Base-by-base conservation (phyloP, 202 grass and related monocot genomes). In the Musa balbisiana region DNA sequence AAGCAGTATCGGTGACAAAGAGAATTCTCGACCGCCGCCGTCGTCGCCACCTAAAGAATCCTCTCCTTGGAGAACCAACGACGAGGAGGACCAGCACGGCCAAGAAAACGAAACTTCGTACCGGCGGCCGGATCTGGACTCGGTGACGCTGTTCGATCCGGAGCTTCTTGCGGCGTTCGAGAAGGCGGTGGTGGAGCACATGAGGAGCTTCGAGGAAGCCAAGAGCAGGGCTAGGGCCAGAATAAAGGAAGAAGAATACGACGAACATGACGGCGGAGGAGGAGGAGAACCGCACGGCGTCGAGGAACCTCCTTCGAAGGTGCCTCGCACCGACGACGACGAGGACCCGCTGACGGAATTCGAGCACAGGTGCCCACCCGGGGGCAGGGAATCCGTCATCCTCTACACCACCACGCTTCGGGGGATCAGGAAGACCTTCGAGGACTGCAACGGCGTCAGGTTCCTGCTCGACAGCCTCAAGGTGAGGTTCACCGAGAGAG, bases 361-460 rank as follows among this genome's bases (percentile, higher is more conserved):
- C 69, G 88, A 93, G 71, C 1, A 51, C 15, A 86, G 69, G 80
- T 93, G 90, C 86, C 93, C 90, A 1, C 87, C 86, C 3, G 93
- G 88, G 29, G 93, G 88, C 53, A 80, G 77, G 70, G 82, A 86
- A 11, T 85, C 81, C 2, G 84, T 89, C 53, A 82, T 93, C 78
- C 70, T 97, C 5, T 97, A 97, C 88, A 89, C 84, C 13, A 93
- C 90, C 43, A 91, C 86, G 20, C 84, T 97, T n/a, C 86, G 52
- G 26, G 86, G 90, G 63, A 89, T 97, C 69, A 84, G 88, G 76
- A 89, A 85, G 83, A 91, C 90, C 19, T 97, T 93, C 77, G 94
- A 97, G 90, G 88, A 93, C 64, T 91, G 94, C 77, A 86, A 77
- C 51, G 55, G 73, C 62, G 88, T 93, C 74, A 80, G 90, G 33